phyloP scores from a whole-genome alignment of 495 filamentous ascomycete genomes.

The Annulohypoxylon bovei region DNA sequence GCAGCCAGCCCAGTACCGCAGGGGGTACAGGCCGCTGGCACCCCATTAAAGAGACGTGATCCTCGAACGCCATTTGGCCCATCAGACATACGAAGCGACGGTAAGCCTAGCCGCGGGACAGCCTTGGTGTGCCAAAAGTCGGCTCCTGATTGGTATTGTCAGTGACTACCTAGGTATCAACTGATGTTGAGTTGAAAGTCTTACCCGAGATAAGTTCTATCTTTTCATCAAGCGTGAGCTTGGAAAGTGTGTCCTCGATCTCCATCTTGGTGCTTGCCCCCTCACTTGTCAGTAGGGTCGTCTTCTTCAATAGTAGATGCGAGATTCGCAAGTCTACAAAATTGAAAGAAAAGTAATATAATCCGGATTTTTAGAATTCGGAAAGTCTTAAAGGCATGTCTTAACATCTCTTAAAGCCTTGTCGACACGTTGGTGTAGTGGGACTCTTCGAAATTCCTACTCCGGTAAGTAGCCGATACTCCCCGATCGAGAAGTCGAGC shows the following conservation, averaged over 20 bases:
- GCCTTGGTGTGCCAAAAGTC: slow-evolving; percentile 6
- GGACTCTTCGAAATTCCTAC: not conserved
- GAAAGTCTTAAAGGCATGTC: not conserved
- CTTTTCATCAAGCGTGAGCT: slow-evolving; percentile 7
- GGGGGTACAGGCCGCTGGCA: not conserved
- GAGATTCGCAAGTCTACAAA: not conserved
- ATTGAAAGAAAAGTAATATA: not conserved
- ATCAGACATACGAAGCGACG: slow-evolving; percentile 2
- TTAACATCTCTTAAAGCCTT: not conserved
- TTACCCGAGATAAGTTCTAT: slow-evolving; percentile 2
- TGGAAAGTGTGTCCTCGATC: not conserved
- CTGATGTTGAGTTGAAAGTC: not conserved
- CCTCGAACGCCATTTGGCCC: slow-evolving; percentile 4
- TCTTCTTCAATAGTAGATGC: not conserved
- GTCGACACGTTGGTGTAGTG: not conserved
- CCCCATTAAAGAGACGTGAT: slow-evolving; percentile 9
- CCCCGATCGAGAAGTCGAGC: not conserved
- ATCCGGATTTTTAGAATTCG: not conserved
- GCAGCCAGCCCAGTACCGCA: not conserved
- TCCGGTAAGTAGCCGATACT: not conserved
- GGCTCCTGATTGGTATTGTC: not conserved
- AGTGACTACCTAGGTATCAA: not conserved
- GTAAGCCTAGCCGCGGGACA: not conserved
- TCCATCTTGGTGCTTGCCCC: not conserved
- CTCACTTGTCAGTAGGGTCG: no score